A percentile compares a stretch with the other conserved stretches of the same genome.
Conservation (phyloP, 2,329 filamentous ascomycete species). For the Penicillium paneum region DNA sequence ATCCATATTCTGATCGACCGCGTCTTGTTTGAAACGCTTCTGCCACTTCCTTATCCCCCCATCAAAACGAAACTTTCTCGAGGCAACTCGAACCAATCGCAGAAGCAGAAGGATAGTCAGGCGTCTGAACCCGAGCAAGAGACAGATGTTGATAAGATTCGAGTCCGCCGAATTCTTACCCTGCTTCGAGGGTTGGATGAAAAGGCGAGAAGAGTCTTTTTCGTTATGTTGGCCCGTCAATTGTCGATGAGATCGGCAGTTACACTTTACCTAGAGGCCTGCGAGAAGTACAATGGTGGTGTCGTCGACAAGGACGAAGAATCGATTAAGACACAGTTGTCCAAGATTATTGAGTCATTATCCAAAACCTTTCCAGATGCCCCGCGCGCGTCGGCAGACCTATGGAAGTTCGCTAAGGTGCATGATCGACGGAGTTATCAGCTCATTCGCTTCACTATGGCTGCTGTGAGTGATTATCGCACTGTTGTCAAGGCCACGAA, state of each 20-base stretch:
- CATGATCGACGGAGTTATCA: constrained; percentile 90
- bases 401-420: constrained; percentile 85
- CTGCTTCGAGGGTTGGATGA: constrained; percentile 74
- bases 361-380: constrained; percentile 74
- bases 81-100: constrained; percentile 52
- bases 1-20: constrained; percentile 80
- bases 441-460: constrained; percentile 80
- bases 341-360: constrained; percentile 69
- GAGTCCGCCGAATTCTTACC: constrained; percentile 79
- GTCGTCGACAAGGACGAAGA: constrained; percentile 67
- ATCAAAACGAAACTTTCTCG: constrained; percentile 54
- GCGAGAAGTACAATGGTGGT: constrained; percentile 85
- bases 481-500: constrained; percentile 87
- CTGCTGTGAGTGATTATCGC: constrained; percentile 83
- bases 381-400: constrained; percentile 66
- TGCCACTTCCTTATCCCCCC: constrained; percentile 85
- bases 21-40: constrained; percentile 78
- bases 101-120: constrained; percentile 48
- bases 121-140: constrained; percentile 38
- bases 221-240: constrained; percentile 77
- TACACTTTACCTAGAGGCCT: constrained; percentile 73
- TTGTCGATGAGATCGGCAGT: constrained; percentile 70
- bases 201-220: constrained; percentile 81
- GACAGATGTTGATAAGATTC: constrained; percentile 58
- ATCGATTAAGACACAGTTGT: constrained; percentile 66